A percentile compares a stretch with the other conserved stretches of the same genome.
These are phyloP conservation scores for Echinochloa phyllopogon DNA, from an alignment of 176 grass and related monocot species.

Conservation along the genomic window DNA sequence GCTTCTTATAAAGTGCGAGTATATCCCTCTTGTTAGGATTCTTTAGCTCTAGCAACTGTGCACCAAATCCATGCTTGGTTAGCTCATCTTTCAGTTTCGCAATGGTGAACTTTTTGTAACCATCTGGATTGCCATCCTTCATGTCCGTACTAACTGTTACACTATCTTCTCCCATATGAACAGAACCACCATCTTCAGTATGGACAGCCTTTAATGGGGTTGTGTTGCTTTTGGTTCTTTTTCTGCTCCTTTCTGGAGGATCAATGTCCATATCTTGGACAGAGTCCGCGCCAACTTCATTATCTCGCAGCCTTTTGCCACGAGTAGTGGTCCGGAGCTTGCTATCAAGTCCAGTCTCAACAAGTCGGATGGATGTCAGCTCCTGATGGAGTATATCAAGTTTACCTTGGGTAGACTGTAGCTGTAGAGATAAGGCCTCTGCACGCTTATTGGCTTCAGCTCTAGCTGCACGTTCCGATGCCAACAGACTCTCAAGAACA, in stretches of 20 bases:
- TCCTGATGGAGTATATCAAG: slow-evolving; percentile 86
- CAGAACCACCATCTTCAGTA: slow-evolving; percentile 63
- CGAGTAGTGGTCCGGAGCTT: slow-evolving; percentile 57
- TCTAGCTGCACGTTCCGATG: slow-evolving; percentile 69
- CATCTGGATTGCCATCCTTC: slow-evolving; percentile 50
- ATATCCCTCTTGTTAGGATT: slow-evolving; percentile 71
- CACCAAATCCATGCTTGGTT: slow-evolving; percentile 66
- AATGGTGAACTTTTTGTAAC: slow-evolving; percentile 66
- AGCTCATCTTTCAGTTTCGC: slow-evolving; percentile 73
- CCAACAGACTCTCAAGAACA: slow-evolving; percentile 69
- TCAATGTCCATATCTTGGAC: slow-evolving; percentile 61
- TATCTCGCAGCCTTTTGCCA: slow-evolving; percentile 65
- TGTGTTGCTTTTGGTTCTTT: slow-evolving; percentile 65
- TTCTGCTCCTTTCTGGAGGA: slow-evolving; percentile 55
- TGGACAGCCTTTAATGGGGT: slow-evolving; percentile 44
- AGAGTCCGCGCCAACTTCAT: slow-evolving; percentile 52
- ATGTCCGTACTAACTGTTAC: slow-evolving; percentile 40
- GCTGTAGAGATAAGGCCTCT: slow-evolving; percentile 70
- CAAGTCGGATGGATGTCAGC: slow-evolving; percentile 68
- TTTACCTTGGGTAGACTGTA: slow-evolving; percentile 85
- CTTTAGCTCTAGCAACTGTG: slow-evolving; percentile 59
- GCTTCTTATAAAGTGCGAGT: slow-evolving; percentile 72
- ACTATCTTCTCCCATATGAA: slow-evolving; percentile 58
- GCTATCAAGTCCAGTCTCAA: slow-evolving; percentile 70
- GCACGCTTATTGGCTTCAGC: slow-evolving; percentile 72